Conservation (phyloP, 306 rosid species). For the Castanea sativa region DNA sequence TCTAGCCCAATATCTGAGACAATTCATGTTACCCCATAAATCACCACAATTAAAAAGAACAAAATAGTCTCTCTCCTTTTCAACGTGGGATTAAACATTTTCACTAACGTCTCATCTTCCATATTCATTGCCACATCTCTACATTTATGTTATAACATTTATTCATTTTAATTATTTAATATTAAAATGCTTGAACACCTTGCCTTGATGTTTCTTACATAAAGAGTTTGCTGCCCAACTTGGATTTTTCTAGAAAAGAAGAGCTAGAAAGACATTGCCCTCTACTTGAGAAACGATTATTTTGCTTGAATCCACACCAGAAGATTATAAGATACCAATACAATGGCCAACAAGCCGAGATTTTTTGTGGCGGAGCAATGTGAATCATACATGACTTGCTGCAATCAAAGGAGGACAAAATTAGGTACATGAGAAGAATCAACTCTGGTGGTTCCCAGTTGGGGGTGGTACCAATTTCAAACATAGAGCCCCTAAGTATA, state of each 20-base stretch:
- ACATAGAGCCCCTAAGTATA: conserved; percentile 87
- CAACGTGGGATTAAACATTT: too few species aligned
- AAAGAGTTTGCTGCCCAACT: conserved; percentile 41
- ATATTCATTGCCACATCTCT: too few species aligned
- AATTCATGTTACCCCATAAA: too few species aligned
- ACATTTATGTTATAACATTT: too few species aligned
- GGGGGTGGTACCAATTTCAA: conserved; percentile 99
- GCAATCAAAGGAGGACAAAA: conserved; percentile 96
- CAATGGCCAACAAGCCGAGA: conserved; percentile 90
- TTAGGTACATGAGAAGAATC: conserved; percentile 84
- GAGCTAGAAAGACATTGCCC: conserved; percentile 95
- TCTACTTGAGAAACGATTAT: conserved; percentile 64
- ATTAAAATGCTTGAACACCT: too few species aligned
- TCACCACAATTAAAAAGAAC: too few species aligned
- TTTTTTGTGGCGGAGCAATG: conserved; percentile 92
- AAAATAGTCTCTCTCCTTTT: too few species aligned
- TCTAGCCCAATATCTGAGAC: too few species aligned
- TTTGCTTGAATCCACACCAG: conserved; percentile 86
- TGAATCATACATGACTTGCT: conserved; percentile 87
- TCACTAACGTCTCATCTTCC: too few species aligned
- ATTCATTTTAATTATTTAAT: too few species aligned
- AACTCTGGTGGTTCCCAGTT: conserved; percentile 86
- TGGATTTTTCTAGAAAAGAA: conserved; percentile 72
- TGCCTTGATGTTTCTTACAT: conserved; percentile 73
- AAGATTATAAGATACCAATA: conserved; percentile 79